Evolutionary conservation across 2,329 filamentous ascomycete genomes (phyloP), one percentile per base, ranked within the genome.

Genomic region (Rutstroemia sp.): DNA sequence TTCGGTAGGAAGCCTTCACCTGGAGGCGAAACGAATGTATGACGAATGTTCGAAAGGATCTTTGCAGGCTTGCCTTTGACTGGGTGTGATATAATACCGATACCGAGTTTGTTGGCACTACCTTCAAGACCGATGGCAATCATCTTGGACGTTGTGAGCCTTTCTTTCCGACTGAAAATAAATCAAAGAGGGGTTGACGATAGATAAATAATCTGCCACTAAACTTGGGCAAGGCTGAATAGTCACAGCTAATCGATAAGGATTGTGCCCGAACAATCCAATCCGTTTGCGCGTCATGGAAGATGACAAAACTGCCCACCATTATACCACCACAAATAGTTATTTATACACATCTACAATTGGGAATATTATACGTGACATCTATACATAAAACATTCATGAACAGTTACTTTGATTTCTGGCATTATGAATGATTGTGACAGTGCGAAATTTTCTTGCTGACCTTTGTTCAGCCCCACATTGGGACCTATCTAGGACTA

Each of bases 1-100:
- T 97, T 96, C 60, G 94, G 94, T 4, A 97, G 81, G 74, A 99
- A 97, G 4, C 94, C 94, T 58, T 92, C 88, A 45, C 94, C 94
- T 0, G 94, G 91, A 4, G 94, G 92, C 46, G 92, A 89, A 66
- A 87, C 80, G 75, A 92, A 99, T 19, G 94, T 99, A 75, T 97
- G 88, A 54, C 94, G 88, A 63, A 99, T 80, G 76, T 99, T 99
- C 69, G 92, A 86, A 63, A 99, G 89, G 69, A 99, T 86, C 63
- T 78, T 75, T 19, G 87, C 80, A 27, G 75, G 72, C 54, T 67
- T 63, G 56, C 69, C 68, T 8, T 74, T 68, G 60, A 74, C 66
- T 3, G 84, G 78, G 76, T 97, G 94, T 23, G 84, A 81, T 71
- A 99, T 96, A 57, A 99, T 78, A 68, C 94, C 94, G 57, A 97